Evolutionary conservation across 805 yeast genomes (phyloP), one percentile per base, ranked within the genome.

Genomic region (Ogataea degrootiae): DNA sequence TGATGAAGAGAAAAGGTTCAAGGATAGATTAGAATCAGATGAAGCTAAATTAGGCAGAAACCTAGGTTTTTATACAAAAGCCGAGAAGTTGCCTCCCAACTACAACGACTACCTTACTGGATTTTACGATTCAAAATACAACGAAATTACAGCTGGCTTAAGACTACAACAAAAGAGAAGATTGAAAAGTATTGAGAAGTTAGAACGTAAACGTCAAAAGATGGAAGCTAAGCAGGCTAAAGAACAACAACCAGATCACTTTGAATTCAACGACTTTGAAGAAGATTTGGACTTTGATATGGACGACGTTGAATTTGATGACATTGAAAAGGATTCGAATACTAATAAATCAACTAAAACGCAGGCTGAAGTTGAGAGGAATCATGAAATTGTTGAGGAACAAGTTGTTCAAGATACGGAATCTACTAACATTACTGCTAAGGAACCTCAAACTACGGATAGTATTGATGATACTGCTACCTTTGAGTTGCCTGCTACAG

Each of bases 1-100:
- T 50, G 53, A 59, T 46, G 66, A 67, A 53, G 73, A 69, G 41
- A 53, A 52, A 48, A 67, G 62, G 43, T 64, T 63, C 50, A 60
- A 60, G 34, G 55, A 49, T 42, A 67, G 72, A 47, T 52, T 49
- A 38, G 56, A 55, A 50, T 66, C 61, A 44, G 67, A 63, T 53
- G 75, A 54, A 52, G 58, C 67, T 6, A 43, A 44, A 6, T 52
- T 66, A 12, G 68, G 69, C 9, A 55, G 51, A 21, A 43, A 53
- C 34, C 49, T 73, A 43, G 71, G 71, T 1, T 59, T 64, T 16
- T 68, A 65, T 42, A 52, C 67, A 0, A 47, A 50, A n/a, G 42
- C 52, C 26, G 48, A 43, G 9, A 42, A 50, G 8, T 44, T 56
- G n/a, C 65, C 70, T 8, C 56, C 51, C 5, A 49, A 56, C 6